Conservation (phyloP, 805 yeast species). For the Sugiyamaella chiloensis region DNA sequence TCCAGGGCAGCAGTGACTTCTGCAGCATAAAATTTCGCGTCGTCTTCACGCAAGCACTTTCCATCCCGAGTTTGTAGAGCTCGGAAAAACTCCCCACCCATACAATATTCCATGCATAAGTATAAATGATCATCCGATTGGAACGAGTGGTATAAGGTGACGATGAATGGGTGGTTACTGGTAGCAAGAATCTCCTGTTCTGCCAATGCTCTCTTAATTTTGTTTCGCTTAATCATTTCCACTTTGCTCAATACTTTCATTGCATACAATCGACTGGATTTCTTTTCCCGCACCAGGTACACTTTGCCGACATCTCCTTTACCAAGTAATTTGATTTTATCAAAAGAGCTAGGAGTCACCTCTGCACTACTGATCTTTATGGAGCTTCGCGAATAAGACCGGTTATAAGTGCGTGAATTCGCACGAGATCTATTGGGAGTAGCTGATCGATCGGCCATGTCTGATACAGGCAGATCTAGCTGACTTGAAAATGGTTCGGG, state of each 20-base stretch:
- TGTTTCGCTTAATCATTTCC: constrained; percentile 94
- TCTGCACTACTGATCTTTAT: constrained; percentile 71
- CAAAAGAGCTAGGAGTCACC: constrained; percentile 84
- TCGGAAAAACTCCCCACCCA: constrained; percentile 98
- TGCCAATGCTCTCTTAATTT: constrained; percentile 89
- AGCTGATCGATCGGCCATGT: background rate
- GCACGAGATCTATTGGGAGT: constrained; percentile 39
- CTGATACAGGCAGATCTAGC: too few relatives aligned
- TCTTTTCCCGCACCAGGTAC: constrained; percentile 81
- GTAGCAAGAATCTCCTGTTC: constrained; percentile 96
- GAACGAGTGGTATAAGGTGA: constrained; percentile 91
- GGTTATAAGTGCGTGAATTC: constrained; percentile 42
- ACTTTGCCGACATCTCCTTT: constrained; percentile 99
- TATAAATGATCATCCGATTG: constrained; percentile 90
- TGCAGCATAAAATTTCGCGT: constrained; percentile 91
- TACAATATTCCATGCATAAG: constrained; percentile 97
- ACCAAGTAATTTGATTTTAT: constrained; percentile 84
- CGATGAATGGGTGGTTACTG: constrained; percentile 95
- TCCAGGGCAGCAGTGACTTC: constrained; percentile 97
- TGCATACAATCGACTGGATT: constrained; percentile 73
- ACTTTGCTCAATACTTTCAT: constrained; percentile 87
- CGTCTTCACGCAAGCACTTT: constrained; percentile 80
- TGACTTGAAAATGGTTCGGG: constrained; percentile 13
- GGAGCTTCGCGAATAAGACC: constrained; percentile 72
- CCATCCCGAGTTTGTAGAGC: constrained; percentile 89